These are phyloP conservation scores for Nannochloropsis salina DNA, from an alignment of 108 stramenopile genomes.

Conservation along the genomic window DNA sequence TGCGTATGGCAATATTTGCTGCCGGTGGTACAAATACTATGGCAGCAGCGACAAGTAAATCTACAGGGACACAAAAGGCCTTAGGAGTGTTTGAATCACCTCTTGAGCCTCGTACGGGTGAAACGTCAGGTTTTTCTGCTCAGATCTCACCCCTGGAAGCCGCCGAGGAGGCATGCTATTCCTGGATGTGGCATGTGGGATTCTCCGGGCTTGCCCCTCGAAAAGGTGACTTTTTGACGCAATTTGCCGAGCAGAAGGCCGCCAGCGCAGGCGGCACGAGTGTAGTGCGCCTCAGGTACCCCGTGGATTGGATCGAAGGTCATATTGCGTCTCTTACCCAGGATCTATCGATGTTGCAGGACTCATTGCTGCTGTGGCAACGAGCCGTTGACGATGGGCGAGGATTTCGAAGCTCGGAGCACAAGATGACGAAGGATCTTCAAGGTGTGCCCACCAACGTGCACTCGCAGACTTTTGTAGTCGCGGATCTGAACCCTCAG, in stretches of 20 bases:
- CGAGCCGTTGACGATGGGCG: not conserved
- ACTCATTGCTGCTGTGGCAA: not conserved
- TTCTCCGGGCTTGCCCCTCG: not conserved
- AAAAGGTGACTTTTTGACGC: not conserved
- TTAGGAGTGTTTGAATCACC: not conserved
- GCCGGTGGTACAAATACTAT: not conserved
- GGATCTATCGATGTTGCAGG: not conserved
- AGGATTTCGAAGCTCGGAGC: not conserved
- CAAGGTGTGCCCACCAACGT: constrained; percentile 5
- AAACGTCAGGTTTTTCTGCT: not conserved
- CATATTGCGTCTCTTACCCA: not conserved
- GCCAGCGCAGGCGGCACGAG: not conserved
- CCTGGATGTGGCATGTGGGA: not conserved
- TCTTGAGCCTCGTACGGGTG: not conserved
- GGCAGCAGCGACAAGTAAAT: not conserved
- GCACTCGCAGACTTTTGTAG: not conserved
- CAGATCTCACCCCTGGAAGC: not conserved
- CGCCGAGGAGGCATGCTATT: not conserved
- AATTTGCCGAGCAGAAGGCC: not conserved
- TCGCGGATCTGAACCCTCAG: not conserved
- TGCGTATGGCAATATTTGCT: not conserved
- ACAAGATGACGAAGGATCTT: not conserved
- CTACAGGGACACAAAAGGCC: not conserved
- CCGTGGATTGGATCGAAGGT: not conserved
- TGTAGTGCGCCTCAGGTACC: not conserved